Evolutionary conservation across 768 basidiomycete species (phyloP).

Genomic region (Tylopilus intermedius): DNA sequence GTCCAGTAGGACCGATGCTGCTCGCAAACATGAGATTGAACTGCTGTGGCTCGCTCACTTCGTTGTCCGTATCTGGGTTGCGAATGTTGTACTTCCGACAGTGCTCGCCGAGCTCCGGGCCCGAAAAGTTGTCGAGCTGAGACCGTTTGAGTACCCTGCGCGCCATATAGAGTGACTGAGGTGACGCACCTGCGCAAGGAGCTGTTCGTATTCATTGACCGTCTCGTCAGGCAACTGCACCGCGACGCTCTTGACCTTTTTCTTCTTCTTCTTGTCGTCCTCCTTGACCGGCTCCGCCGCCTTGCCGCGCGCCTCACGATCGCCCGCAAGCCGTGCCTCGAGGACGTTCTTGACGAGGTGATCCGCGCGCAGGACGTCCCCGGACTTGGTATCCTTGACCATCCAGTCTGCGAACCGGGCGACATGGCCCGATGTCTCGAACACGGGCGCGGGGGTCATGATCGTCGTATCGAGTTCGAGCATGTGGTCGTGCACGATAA

Average conservation of each 20-base stretch:
- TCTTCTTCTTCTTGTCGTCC: slow-evolving; percentile 47
- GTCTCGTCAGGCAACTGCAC: slow-evolving; percentile 70
- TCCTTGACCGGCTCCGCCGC: slow-evolving; percentile 68
- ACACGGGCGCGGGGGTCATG: slow-evolving; percentile 92
- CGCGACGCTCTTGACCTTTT: slow-evolving; percentile 59
- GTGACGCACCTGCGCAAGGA: slow-evolving; percentile 78
- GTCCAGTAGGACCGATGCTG: slow-evolving; percentile 95
- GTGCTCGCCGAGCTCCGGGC: slow-evolving; percentile 82
- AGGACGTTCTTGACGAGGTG: slow-evolving; percentile 92
- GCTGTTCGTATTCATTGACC: slow-evolving; percentile 71
- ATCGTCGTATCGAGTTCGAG: slow-evolving; percentile 97
- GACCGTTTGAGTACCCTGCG: not conserved
- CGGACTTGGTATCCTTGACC: slow-evolving; percentile 94
- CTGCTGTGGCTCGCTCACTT: slow-evolving; percentile 85
- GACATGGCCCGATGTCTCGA: slow-evolving; percentile 96
- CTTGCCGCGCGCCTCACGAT: slow-evolving; percentile 81
- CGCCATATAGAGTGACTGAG: no score
- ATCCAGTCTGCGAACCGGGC: slow-evolving; percentile 99
- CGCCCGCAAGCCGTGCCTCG: slow-evolving; percentile 82
- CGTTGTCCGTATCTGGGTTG: slow-evolving; percentile 91
- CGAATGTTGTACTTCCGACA: slow-evolving; percentile 74
- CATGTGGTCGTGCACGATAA: slow-evolving; percentile 98
- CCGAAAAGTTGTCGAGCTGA: slow-evolving; percentile 78
- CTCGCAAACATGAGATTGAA: slow-evolving; percentile 99
- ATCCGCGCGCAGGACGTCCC: slow-evolving; percentile 94